Evolutionary conservation across 192 early-diverging fungal genomes (phyloP).

Genomic region (Coemansia sp.): DNA sequence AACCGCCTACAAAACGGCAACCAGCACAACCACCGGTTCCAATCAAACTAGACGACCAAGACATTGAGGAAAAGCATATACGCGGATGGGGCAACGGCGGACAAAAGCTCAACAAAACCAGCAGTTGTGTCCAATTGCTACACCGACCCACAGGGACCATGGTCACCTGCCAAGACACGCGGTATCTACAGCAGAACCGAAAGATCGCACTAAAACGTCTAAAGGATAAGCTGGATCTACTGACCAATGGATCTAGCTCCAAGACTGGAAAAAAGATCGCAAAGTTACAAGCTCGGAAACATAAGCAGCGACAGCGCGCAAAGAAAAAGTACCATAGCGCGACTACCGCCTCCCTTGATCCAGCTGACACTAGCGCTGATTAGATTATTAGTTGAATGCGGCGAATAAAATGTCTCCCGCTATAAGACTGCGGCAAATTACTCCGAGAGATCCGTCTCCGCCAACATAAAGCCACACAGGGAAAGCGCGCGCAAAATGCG

Average conservation of each 20-base stretch:
- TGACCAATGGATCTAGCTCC: slow-evolving; percentile 63
- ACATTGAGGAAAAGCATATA: slow-evolving; percentile 76
- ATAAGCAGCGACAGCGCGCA: slow-evolving; percentile 58
- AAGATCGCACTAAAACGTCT: slow-evolving; percentile 70
- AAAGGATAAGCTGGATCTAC: slow-evolving; percentile 67
- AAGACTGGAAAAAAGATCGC: slow-evolving; percentile 65
- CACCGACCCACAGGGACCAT: slow-evolving; percentile 72
- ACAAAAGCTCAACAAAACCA: slow-evolving; percentile 80
- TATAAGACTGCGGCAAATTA: background rate
- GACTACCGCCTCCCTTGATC: background rate
- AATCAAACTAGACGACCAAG: slow-evolving; percentile 64
- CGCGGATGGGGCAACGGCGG: slow-evolving; percentile 81
- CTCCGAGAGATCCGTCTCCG: background rate
- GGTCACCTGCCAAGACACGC: slow-evolving; percentile 70
- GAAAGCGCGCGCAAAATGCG: background rate
- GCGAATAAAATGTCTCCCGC: background rate
- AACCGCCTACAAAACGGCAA: background rate
- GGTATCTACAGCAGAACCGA: slow-evolving; percentile 74
- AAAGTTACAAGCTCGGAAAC: slow-evolving; percentile 64
- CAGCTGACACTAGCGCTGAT: background rate
- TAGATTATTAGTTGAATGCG: background rate
- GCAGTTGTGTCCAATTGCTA: slow-evolving; percentile 70
- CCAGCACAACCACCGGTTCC: slow-evolving; percentile 1
- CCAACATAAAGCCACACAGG: background rate
- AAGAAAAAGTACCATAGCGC: slow-evolving; percentile 60